Base-by-base conservation (phyloP, 2,329 filamentous ascomycete genomes). In the Fusarium aywerte region DNA sequence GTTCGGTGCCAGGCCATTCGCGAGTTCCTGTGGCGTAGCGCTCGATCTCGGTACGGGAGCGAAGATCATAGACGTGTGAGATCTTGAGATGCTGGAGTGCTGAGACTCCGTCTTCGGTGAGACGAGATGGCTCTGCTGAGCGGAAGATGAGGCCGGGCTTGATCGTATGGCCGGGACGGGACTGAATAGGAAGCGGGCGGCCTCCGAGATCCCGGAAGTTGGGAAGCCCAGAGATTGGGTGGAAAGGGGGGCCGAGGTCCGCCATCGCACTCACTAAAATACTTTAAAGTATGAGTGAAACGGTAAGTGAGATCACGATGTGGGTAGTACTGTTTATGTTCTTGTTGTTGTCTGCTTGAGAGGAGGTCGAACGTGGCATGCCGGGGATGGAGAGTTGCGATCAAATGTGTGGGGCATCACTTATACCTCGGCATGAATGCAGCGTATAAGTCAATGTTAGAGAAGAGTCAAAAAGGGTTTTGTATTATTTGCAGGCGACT, bases 121-220 rank as follows among this genome's bases (percentile, higher is more conserved):
- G 79, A 57, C 79, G 79, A 18, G 85, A 86, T 16, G 90, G 87
- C 68, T 92, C 90, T 3, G 89, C 91, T 47, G 88, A 88, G 57
- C 92, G 89, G 78, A 87, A 94, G 62, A 93, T 78, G 31, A 90
- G 72, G 40, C 83, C 81, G 20, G 80, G 79, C 27, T 84, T 84
- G 62, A 92, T 75, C 58, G 91, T 79, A 29, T 88, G 72, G 31
- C 82, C 80, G 21, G 79, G 79, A 25, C 84, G 83, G 62, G 91
- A 75, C 51, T 76, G 48, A 38, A 86, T 74, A 16, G 76, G 58
- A 43, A 86, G 74, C 11, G 83, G 79, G 66, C 89, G 87, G 42
- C 87, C 87, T 65, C 89, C 89, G 25, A 90, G 79, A 74, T 91
- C 89, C 54, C 90, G 85, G 74, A 92, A 89, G 78, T 93, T 92